A percentile compares a stretch with the other conserved stretches of the same genome.
These are phyloP conservation scores for Citrus cavaleriei DNA, from an alignment of 345 rosid genomes.

Conservation along the genomic window DNA sequence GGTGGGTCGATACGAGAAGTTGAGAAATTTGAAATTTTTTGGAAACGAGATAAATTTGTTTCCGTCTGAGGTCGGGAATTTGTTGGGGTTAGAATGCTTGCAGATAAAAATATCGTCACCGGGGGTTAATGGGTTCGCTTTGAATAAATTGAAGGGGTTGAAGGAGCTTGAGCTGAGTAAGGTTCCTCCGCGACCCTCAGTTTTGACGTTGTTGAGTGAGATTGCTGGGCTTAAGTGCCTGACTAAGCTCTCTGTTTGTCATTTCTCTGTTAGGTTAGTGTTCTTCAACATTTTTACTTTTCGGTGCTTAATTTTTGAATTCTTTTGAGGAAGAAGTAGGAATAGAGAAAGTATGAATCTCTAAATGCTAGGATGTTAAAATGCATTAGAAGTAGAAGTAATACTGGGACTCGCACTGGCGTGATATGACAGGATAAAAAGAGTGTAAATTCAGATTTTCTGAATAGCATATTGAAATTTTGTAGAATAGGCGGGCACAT, in stretches of 20 bases:
- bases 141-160: conserved; percentile 62
- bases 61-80: conserved; percentile 62
- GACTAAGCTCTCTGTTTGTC: conserved; percentile 87
- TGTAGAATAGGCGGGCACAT: not conserved
- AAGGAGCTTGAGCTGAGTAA: conserved; percentile 88
- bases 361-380: not conserved
- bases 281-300: not conserved
- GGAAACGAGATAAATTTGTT: conserved; percentile 76
- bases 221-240: conserved; percentile 72
- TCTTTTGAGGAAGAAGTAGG: not conserved
- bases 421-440: not conserved
- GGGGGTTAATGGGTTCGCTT: conserved; percentile 52
- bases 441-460: too few relatives aligned
- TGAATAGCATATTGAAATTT: not conserved
- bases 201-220: conserved; percentile 69
- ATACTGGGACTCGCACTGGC: not conserved
- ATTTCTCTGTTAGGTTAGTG: conserved; percentile 78
- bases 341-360: not conserved
- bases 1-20: conserved; percentile 43
- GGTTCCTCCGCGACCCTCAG: conserved; percentile 66
- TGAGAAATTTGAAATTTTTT: conserved; percentile 77
- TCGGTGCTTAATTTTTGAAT: not conserved
- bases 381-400: not conserved
- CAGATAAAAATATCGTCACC: conserved; percentile 78
- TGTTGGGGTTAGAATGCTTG: conserved; percentile 73